A percentile compares a stretch with the other conserved stretches of the same genome.
These are phyloP conservation scores for Coniochaeta prunicola DNA, from an alignment of 2,329 filamentous ascomycete species.

Conservation along the genomic window DNA sequence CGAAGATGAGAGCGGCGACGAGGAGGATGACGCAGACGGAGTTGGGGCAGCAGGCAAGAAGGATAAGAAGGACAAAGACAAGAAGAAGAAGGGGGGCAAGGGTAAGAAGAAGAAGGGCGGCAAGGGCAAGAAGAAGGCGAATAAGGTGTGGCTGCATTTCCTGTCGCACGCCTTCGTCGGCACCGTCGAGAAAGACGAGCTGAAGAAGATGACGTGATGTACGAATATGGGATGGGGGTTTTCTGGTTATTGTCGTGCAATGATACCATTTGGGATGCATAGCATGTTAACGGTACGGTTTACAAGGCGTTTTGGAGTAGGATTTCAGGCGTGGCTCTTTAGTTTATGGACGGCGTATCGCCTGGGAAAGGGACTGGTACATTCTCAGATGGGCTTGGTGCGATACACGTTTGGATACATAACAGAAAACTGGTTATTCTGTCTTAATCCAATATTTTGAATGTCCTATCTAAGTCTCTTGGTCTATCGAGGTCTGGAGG, in stretches of 20 bases:
- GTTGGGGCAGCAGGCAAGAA: constrained; percentile 25
- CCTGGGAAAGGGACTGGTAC: background rate
- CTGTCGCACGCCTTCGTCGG: constrained; percentile 72
- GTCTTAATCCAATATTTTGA: no score
- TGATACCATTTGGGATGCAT: background rate
- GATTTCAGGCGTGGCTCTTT: background rate
- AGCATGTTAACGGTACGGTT: background rate
- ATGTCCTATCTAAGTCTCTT: no score
- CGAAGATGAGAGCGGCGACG: constrained; percentile 9
- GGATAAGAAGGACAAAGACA: constrained; percentile 37
- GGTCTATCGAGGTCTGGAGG: no score
- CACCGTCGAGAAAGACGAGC: constrained; percentile 58
- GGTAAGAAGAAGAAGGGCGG: constrained; percentile 38
- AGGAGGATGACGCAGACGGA: constrained; percentile 9
- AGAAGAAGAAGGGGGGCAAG: constrained; percentile 30
- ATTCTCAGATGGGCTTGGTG: background rate
- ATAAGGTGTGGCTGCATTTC: constrained; percentile 73
- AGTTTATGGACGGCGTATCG: no score
- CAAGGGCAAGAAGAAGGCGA: constrained; percentile 48
- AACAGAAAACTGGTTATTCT: no score
- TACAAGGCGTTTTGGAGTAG: background rate
- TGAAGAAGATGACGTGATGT: constrained; percentile 33
- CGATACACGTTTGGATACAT: no score
- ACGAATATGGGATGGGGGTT: background rate
- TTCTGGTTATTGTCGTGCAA: background rate